Conservation (phyloP, 306 rosid genomes). For the Fragaria vesca region DNA sequence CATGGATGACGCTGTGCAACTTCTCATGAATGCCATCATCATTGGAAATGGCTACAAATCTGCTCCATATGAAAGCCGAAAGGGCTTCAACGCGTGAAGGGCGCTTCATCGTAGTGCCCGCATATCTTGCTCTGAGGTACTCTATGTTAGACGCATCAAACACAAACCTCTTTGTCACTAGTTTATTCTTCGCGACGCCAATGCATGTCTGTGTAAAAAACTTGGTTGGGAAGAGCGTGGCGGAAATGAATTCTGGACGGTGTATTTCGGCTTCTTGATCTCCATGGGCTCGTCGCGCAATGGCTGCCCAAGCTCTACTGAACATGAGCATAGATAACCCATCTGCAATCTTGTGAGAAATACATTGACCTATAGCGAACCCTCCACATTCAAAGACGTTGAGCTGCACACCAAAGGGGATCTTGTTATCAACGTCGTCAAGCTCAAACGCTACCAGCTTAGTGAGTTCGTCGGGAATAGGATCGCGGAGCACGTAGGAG, state of each 20-base stretch:
- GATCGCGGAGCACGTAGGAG: neutral
- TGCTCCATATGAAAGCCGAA: slow-evolving; percentile 9
- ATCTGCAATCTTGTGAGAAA: slow-evolving; percentile 31
- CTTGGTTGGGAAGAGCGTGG: slow-evolving; percentile 44
- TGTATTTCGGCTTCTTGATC: neutral
- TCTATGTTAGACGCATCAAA: slow-evolving; percentile 18
- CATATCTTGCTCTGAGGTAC: neutral
- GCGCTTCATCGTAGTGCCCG: neutral
- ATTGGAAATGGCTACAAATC: neutral
- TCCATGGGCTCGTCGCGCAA: slow-evolving; percentile 13
- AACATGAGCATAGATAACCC: slow-evolving; percentile 19
- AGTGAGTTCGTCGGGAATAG: slow-evolving; percentile 8
- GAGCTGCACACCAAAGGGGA: slow-evolving; percentile 20
- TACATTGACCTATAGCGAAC: slow-evolving; percentile 12
- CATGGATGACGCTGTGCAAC: neutral
- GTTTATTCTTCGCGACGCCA: neutral
- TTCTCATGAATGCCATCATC: neutral
- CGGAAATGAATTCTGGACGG: slow-evolving; percentile 30
- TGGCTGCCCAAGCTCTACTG: slow-evolving; percentile 21
- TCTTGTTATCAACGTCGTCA: neutral
- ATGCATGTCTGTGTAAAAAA: slow-evolving; percentile 14
- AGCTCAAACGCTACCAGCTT: slow-evolving; percentile 17
- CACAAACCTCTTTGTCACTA: slow-evolving; percentile 19
- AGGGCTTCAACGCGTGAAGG: slow-evolving; percentile 7
- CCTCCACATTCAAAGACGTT: slow-evolving; percentile 29